Evolutionary conservation across 2,329 filamentous ascomycete species (phyloP), one percentile per base, ranked within the genome.

Genomic region (Apiospora koreana): DNA sequence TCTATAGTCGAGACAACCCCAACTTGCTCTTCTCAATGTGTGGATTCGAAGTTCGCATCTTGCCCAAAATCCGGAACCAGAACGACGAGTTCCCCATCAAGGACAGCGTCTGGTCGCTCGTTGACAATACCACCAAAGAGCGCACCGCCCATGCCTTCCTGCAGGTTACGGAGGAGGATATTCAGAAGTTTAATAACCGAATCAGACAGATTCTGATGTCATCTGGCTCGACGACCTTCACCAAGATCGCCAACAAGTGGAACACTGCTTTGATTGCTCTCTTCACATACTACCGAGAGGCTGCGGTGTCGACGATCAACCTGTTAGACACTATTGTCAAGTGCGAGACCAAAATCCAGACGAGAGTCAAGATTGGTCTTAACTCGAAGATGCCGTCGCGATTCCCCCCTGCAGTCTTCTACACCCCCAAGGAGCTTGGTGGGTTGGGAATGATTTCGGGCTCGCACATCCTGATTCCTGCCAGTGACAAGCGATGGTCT

Each of bases 211-310:
- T 99, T 79, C 87, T 99, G 70, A 99, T 99, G 96, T 98, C 95
- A 14, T 98, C 96, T 71, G 97, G 96, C n/a, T 97, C 94, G 6
- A 99, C 96, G 0, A 99, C 96, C 0, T 99, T 99, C 83, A 99
- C 96, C 64, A 99, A 99, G 88, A 99, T 99, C 78, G 96, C 97
- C 65, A 99, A 99, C 84, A 99, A 99, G 84, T 99, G 97, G 96
- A 99, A 99, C 82, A 99, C 96, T 0, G 96, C 94, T 1, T 83
- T 99, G 75, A 99, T 99, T 77, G 95, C 96, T 0, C 88, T 99
- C 35, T 99, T 99, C 83, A 98, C 96, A 0, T 99, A 99, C 82
- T 99, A 99, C 80, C 94, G 96, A 80, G 96, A 99, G 80, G 96
- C 96, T 65, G 96, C 96, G 21, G 95, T 98, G 1, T 97, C 95